Evolutionary conservation across 2,329 filamentous ascomycete species (phyloP).

Genomic region (Aspergillus pseudoterreus): DNA sequence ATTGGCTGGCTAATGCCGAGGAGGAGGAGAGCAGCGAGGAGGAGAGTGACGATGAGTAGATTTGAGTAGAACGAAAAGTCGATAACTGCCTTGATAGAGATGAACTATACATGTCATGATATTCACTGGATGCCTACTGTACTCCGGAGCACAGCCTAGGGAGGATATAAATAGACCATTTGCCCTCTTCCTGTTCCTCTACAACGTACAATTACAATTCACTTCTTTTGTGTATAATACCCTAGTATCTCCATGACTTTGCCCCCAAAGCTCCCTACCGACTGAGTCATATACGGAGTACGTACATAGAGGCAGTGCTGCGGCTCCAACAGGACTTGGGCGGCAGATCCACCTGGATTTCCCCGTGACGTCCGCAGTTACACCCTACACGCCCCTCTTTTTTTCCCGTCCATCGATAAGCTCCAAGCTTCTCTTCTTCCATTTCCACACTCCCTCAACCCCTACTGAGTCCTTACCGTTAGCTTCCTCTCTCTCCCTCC

Average conservation of each 20-base stretch:
- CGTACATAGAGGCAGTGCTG: too few species aligned
- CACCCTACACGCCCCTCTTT: not conserved
- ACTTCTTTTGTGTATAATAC: too few species aligned
- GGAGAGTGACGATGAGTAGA: slow-evolving; percentile 20
- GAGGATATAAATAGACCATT: not conserved
- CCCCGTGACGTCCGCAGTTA: not conserved
- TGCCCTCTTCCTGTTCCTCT: not conserved
- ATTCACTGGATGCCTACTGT: not conserved
- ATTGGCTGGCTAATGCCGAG: slow-evolving; percentile 76
- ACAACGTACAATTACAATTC: not conserved
- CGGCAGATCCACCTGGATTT: not conserved
- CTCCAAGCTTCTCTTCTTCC: not conserved
- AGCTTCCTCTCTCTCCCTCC: not conserved
- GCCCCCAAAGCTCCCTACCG: too few species aligned
- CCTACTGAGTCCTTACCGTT: slow-evolving; percentile 5
- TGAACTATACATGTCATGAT: not conserved
- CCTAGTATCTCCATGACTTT: too few species aligned
- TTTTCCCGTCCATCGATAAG: not conserved
- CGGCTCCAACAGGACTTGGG: too few species aligned
- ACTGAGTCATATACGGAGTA: too few species aligned
- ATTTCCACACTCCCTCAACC: not conserved
- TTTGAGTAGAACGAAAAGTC: too few species aligned
- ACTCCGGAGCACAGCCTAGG: too few species aligned
- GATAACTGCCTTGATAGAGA: too few species aligned
- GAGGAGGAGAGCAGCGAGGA: slow-evolving; percentile 64